phyloP scores from a whole-genome alignment of 257 asterid genomes.

The Solanum piurae region DNA sequence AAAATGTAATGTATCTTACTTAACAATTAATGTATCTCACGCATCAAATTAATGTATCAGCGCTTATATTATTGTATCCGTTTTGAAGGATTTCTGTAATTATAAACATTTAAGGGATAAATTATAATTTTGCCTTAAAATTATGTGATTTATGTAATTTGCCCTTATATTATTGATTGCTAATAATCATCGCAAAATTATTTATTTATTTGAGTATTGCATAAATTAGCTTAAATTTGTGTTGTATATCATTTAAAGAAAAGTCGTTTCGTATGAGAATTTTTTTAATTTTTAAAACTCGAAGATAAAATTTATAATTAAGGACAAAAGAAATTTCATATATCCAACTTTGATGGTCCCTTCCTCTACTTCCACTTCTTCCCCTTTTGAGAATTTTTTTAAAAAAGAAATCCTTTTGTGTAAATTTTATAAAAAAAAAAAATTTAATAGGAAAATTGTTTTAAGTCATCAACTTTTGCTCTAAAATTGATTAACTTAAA shows the following conservation, averaged over 20 bases:
- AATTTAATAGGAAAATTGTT: not conserved
- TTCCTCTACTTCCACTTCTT: not conserved
- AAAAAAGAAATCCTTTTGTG: not conserved
- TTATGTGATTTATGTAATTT: no score
- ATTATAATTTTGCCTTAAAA: no score
- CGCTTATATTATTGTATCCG: no score
- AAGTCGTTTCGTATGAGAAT: fast-evolving
- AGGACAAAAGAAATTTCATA: not conserved
- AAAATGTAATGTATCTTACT: no score
- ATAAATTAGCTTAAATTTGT: not conserved
- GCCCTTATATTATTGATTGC: no score
- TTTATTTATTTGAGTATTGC: no score
- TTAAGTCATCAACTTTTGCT: not conserved
- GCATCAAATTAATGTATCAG: no score
- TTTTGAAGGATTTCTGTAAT: no score
- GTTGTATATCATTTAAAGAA: not conserved
- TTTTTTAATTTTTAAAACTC: not conserved
- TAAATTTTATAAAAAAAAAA: not conserved
- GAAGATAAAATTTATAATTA: not conserved
- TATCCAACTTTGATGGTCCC: not conserved
- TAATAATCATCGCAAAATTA: not conserved
- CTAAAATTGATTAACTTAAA: not conserved
- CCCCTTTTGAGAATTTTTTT: not conserved
- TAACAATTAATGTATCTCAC: no score
- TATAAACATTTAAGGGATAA: no score